A percentile compares a stretch with the other conserved stretches of the same genome.
Conservation (phyloP, 306 rosid species). For the Vigna mungo region DNA sequence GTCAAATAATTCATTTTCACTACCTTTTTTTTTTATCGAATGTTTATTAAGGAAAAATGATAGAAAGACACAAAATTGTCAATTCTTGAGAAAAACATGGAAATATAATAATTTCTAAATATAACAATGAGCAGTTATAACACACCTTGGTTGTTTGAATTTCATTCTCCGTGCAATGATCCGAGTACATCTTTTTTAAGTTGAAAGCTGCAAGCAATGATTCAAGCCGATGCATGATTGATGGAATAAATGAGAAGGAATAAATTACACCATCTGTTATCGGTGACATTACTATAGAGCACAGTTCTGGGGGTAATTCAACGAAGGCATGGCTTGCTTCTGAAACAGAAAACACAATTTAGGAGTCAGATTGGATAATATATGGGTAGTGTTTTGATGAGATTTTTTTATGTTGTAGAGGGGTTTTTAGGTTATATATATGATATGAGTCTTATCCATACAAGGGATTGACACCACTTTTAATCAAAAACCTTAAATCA, state of each 20-base stretch:
- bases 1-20: too few species aligned
- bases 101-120: slow-evolving; percentile 21
- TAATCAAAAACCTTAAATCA: too few species aligned
- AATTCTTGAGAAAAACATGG: background rate
- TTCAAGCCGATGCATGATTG: slow-evolving; percentile 82
- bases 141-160: slow-evolving; percentile 75
- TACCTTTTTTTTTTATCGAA: too few species aligned
- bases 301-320: slow-evolving; percentile 87
- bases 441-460: too few species aligned
- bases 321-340: slow-evolving; percentile 58
- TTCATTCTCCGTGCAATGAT: slow-evolving; percentile 61
- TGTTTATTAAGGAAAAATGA: background rate
- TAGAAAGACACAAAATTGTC: slow-evolving; percentile 16
- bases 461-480: too few species aligned
- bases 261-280: slow-evolving; percentile 54
- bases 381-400: background rate
- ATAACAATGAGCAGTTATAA: background rate
- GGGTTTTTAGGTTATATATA: too few species aligned
- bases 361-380: slow-evolving; percentile 29
- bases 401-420: too few species aligned
- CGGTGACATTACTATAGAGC: slow-evolving; percentile 74
- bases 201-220: slow-evolving; percentile 68
- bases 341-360: slow-evolving; percentile 45
- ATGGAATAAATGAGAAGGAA: slow-evolving; percentile 76
- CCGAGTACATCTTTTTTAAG: slow-evolving; percentile 65